A percentile compares a stretch with the other conserved stretches of the same genome.
These are phyloP conservation scores for Coprinopsis marcescibilis DNA, from an alignment of 768 basidiomycete genomes.

Conservation along the genomic window DNA sequence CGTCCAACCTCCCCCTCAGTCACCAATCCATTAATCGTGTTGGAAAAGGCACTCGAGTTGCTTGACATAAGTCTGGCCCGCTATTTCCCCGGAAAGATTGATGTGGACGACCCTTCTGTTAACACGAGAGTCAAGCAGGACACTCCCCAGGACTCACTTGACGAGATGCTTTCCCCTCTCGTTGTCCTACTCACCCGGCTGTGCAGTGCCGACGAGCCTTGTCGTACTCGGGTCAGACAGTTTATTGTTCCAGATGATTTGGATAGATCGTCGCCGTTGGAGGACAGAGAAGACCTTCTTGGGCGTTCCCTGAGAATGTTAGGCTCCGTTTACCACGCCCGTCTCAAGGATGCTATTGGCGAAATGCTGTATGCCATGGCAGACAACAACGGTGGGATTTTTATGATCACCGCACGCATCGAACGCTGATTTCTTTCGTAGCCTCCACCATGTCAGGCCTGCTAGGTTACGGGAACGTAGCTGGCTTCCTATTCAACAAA, in stretches of 20 bases:
- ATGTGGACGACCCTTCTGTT: slow-evolving; percentile 60
- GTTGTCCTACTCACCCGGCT: slow-evolving; percentile 69
- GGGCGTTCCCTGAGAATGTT: slow-evolving; percentile 80
- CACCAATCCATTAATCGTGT: slow-evolving; percentile 37
- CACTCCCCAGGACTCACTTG: slow-evolving; percentile 50
- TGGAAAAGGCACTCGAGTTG: slow-evolving; percentile 62
- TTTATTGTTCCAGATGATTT: slow-evolving; percentile 72
- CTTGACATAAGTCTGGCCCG: slow-evolving; percentile 53
- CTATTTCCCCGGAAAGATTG: slow-evolving; percentile 61
- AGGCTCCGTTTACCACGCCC: slow-evolving; percentile 62
- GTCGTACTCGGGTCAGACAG: slow-evolving; percentile 51
- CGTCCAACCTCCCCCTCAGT: slow-evolving; percentile 40
- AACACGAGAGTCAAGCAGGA: slow-evolving; percentile 47
- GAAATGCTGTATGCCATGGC: slow-evolving; percentile 85
- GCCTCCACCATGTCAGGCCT: slow-evolving; percentile 70
- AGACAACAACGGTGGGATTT: slow-evolving; percentile 54
- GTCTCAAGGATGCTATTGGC: slow-evolving; percentile 72
- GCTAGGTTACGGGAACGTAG: slow-evolving; percentile 93
- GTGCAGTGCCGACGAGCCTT: slow-evolving; percentile 56
- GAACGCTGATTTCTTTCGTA: slow-evolving; percentile 15
- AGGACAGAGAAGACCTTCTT: slow-evolving; percentile 64
- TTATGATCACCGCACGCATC: not conserved
- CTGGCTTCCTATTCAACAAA: slow-evolving; percentile 90
- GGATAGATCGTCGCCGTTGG: slow-evolving; percentile 75
- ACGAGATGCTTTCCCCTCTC: slow-evolving; percentile 75